Evolutionary conservation across 2,329 filamentous ascomycete species (phyloP), one percentile per base, ranked within the genome.

Genomic region (Penicillium crustosum): DNA sequence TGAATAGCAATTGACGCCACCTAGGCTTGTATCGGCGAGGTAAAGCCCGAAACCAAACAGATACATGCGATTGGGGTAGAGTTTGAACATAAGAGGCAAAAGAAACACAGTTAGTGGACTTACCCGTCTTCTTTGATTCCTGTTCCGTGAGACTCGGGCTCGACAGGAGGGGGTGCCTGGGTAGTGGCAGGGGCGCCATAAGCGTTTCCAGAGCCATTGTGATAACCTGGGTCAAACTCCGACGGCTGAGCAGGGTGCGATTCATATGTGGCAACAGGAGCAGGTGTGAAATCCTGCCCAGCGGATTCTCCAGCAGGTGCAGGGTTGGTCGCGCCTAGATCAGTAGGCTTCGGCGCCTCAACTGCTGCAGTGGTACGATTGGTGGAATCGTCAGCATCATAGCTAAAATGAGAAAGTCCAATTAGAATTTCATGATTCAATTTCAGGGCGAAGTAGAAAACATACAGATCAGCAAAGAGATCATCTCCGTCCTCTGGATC

Each of bases 401-500:
- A 89, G 59, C 87, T 89, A 62, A 38, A 19, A 36, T 52, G 49
- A 27, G 44, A n/a, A 45, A 19, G 29, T 8, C 33, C 64, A 41
- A 67, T 53, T 50, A 60, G 62, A 50, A 43, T 38, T 45, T 23
- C 7, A 35, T 45, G n/a, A n/a, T 25, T 51, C 6, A 55, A 25
- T 25, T 10, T 12, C n/a, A 29, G 2, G 19, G 33, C 19, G n/a
- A 19, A 43, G 39, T 48, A 49, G 50, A 43, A 51, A 36, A 53
- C 91, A 79, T 81, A 96, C 92, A 96, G 85, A 79, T 96, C 93
- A 69, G 92, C 92, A 77, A 96, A 96, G 77, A 96, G 89, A 83
- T 96, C 92, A 71, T 96, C 93, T 68, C 96, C 92, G 66, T 90
- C 90, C 71, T 93, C 90, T 53, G 84, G 81, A 70, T 94, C 91